Evolutionary conservation across 1,139 yeast species (phyloP), one percentile per base, ranked within the genome.

Genomic region (Taiozyma sp.): DNA sequence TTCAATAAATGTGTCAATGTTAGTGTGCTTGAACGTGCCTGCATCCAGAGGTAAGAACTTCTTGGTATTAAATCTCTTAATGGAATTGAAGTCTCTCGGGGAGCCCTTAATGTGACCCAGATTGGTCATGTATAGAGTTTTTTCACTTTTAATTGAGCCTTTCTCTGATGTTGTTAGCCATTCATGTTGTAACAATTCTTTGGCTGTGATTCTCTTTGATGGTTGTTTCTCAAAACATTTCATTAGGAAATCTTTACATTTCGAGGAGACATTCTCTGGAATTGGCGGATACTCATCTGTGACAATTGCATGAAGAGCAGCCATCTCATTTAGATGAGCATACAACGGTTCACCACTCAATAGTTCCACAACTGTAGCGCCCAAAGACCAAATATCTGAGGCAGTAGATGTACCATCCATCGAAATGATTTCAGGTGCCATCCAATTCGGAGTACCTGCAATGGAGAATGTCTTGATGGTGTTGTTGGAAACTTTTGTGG

Each of bases 371-470:
- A 91, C 80, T 0, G 98, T 93, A 19, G 97, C 96, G 2, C 98
- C 99, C 39, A 93, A 69, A n/a, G 97, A 88, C 98, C 95, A 87
- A 28, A 86, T 79, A 66, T 87, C 95, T 5, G 96, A 88, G 0
- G 95, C 88, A 0, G 95, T 82, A 42, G 95, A 85, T 3, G 95
- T 84, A 7, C 96, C 97, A 60, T 86, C 88, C 57, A 90, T 83
- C 19, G 87, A 83, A 43, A 93, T 89, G 34, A 93, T 97, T 64
- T 93, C 99, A 0, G 99, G 99, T 0, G 98, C 99, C 99, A 95
- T 95, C 99, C 99, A 95, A 66, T 93, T 93, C 0, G 98, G 97
- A 0, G 99, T 93, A 2, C 99, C 99, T 0, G 95, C 98, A 72
- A 91, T 86, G 0, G 98, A 91, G 40, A 53, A 58, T 2, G 66